Conservation (phyloP, 345 rosid genomes). For the Garcia nutans region DNA sequence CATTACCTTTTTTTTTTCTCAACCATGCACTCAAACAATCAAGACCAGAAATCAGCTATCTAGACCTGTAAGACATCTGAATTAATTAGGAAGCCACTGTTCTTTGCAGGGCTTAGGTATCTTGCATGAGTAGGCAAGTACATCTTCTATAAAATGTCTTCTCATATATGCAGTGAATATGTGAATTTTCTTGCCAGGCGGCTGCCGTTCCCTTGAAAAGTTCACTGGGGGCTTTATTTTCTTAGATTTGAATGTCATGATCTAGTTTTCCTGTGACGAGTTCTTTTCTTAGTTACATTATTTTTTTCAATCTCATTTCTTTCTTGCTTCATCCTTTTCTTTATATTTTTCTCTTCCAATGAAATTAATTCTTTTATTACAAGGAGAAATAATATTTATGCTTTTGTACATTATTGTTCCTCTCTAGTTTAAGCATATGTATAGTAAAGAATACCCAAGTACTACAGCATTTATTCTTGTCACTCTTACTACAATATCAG, state of each 20-base stretch:
- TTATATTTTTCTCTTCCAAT: not conserved
- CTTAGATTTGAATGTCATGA: not conserved
- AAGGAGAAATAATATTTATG: not conserved
- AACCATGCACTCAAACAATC: not conserved
- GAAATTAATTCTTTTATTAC: not conserved
- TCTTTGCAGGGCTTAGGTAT: not conserved
- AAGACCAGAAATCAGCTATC: not conserved
- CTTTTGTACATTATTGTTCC: not conserved
- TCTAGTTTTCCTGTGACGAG: not conserved
- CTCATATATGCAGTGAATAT: not conserved
- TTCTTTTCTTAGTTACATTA: not conserved
- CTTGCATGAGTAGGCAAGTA: not conserved
- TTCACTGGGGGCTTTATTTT: not conserved
- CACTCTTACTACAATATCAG: not conserved
- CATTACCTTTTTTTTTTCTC: not conserved
- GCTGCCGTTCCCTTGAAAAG: slow-evolving; percentile 6
- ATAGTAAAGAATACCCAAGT: not conserved
- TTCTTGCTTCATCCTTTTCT: not conserved
- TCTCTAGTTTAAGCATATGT: not conserved
- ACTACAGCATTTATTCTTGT: not conserved
- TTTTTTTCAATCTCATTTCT: not conserved
- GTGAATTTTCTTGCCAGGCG: not conserved
- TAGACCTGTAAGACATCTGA: not conserved
- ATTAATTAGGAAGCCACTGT: not conserved
- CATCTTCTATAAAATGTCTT: not conserved